Evolutionary conservation across 2,329 filamentous ascomycete species (phyloP).

Genomic region (Lecanicillium sp.): DNA sequence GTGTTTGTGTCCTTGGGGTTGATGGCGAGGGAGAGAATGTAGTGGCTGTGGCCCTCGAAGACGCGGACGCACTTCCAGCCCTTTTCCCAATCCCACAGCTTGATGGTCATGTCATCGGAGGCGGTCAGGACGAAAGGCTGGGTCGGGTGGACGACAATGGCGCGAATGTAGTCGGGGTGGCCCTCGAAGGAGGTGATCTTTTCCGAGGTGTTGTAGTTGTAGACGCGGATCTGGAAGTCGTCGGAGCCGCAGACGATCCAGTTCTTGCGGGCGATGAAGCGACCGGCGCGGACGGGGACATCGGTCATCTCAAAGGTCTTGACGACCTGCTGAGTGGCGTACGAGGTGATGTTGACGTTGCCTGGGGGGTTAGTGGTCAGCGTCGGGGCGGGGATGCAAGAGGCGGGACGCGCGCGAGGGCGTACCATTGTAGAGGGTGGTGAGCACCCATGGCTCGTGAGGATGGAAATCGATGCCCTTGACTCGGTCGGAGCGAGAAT

Average conservation of each 20-base stretch:
- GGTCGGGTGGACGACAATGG: conserved; percentile 90
- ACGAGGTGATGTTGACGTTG: conserved; percentile 99
- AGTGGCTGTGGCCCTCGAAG: conserved; percentile 94
- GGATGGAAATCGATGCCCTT: conserved; percentile 98
- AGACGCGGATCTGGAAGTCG: conserved; percentile 81
- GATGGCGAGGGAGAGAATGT: conserved; percentile 93
- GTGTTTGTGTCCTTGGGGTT: conserved; percentile 96
- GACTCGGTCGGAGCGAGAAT: conserved; percentile 85
- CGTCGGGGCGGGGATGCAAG: not conserved
- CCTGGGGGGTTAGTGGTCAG: conserved; percentile 44
- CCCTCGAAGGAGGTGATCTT: conserved; percentile 97
- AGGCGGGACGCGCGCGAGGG: not conserved
- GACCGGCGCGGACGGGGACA: conserved; percentile 92
- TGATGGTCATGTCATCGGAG: conserved; percentile 97
- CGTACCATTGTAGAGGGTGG: conserved; percentile 90
- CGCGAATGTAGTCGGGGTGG: conserved; percentile 96
- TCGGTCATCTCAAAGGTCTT: conserved; percentile 99
- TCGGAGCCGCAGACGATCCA: conserved; percentile 97
- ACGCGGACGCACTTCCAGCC: conserved; percentile 96
- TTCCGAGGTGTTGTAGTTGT: conserved; percentile 99
- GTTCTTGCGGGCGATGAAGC: conserved; percentile 96
- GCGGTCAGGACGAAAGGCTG: conserved; percentile 95
- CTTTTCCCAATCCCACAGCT: conserved; percentile 98
- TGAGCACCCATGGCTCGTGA: conserved; percentile 93
- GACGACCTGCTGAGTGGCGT: conserved; percentile 92